Evolutionary conservation across 192 early-diverging fungal species (phyloP), one percentile per base, ranked within the genome.

Genomic region (Cetraspora pellucida): DNA sequence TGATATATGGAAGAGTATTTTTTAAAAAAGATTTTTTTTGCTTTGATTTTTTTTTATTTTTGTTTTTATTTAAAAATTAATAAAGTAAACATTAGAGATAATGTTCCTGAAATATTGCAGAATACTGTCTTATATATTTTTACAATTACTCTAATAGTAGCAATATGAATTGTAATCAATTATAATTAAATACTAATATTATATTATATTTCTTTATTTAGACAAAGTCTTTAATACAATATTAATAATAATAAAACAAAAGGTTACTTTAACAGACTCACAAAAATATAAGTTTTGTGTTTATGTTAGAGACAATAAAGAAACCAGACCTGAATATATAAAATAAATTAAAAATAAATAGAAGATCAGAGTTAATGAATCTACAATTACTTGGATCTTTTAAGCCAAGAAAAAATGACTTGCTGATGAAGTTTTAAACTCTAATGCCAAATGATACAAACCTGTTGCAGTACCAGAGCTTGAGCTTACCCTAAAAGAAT

Each of bases 401-500:
- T 28, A 65, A 65, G 31, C 9, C 19, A 9, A 65, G 27, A 43
- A 13, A 19, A 43, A 44, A n/a, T 30, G 11, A 44, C 27, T 65
- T 13, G 8, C 6, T 65, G 10, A n/a, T 27, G 11, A 65, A 43
- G 10, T 27, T 65, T 13, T 44, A 0, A 65, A 13, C 19, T 3
- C 30, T 31, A 30, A 65, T 65, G 31, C 31, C 31, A 37, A 37
- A 5, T 5, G 31, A 3, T 5, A 37, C 31, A 37, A 37, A 5
- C 31, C 28, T 21, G 21, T 65, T 28, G 2, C 14, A 31, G 31
- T 74, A 11, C 13, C 11, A n/a, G 9, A 52, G 28, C 31, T 59
- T 74, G 72, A 74, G 4, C 25, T 58, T 28, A n/a, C 28, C 7
- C n/a, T 74, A 2, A 74, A 54, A 25, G 31, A 74, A 59, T 74